These are phyloP conservation scores for Hypsizygus marmoreus DNA, from an alignment of 768 basidiomycete species.

Conservation along the genomic window DNA sequence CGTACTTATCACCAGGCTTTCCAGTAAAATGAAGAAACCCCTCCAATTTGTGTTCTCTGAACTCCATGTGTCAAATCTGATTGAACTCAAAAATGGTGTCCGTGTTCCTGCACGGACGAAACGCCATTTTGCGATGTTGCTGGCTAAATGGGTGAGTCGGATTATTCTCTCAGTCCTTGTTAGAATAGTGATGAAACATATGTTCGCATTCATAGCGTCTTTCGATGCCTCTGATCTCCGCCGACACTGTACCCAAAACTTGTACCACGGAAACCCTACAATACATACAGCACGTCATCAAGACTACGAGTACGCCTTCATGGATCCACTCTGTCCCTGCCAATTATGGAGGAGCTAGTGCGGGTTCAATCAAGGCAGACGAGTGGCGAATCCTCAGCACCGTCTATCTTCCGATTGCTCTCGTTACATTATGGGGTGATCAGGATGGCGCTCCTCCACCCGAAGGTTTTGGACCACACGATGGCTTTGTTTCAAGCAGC, in stretches of 20 bases:
- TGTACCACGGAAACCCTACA: conserved; percentile 5
- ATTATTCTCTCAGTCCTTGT: background rate
- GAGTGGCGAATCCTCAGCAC: too few relatives aligned
- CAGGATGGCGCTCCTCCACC: too few relatives aligned
- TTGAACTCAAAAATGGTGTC: background rate
- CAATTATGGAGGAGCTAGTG: conserved; percentile 26
- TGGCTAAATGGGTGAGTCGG: too few relatives aligned
- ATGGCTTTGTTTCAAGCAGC: too few relatives aligned
- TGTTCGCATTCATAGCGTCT: too few relatives aligned
- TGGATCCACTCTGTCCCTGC: too few relatives aligned
- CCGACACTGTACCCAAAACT: background rate
- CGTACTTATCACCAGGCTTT: background rate
- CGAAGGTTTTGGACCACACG: too few relatives aligned
- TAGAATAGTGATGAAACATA: too few relatives aligned
- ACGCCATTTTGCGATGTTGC: too few relatives aligned
- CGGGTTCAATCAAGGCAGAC: conserved; percentile 37
- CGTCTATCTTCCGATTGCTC: too few relatives aligned
- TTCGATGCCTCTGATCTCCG: conserved; percentile 1
- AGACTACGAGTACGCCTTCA: too few relatives aligned
- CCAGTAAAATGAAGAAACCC: background rate
- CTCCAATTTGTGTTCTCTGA: too few relatives aligned
- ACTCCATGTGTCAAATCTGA: background rate
- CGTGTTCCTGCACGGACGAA: background rate
- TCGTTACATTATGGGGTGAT: conserved; percentile 32
- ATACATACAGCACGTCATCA: conserved; percentile 22